phyloP scores from a whole-genome alignment of 805 yeast genomes.

The Metschnikowia chrysomelidarum region DNA sequence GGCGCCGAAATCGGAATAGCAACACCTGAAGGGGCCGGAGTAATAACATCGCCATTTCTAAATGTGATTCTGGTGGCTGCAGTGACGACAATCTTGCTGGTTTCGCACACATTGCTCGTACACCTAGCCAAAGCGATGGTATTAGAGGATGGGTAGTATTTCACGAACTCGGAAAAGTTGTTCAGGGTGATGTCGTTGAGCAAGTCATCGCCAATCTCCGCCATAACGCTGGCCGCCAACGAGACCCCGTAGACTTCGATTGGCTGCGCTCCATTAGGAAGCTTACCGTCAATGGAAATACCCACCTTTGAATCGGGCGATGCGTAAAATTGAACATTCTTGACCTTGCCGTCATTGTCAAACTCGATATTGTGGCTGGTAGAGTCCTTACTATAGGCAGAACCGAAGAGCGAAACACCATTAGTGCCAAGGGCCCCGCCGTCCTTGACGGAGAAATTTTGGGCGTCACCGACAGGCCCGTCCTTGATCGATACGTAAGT shows the following conservation, averaged over 20 bases:
- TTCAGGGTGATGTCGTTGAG: constrained; percentile 29
- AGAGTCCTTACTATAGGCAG: constrained; percentile 3
- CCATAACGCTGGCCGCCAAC: background rate
- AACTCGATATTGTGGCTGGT: constrained; percentile 9
- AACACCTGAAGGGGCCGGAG: too few species aligned
- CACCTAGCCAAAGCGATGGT: too few species aligned
- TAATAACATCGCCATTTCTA: too few species aligned
- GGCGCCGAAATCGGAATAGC: background rate
- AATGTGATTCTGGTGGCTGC: constrained; percentile 7
- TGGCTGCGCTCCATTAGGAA: constrained; percentile 8
- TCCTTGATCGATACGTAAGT: constrained; percentile 4
- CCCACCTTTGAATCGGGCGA: constrained; percentile 8
- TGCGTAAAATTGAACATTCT: constrained; percentile 8
- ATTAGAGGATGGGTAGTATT: too few species aligned
- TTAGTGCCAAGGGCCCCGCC: constrained; percentile 10
- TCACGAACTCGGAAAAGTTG: too few species aligned
- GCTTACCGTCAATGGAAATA: constrained; percentile 6
- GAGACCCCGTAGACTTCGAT: constrained; percentile 5
- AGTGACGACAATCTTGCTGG: constrained; percentile 2
- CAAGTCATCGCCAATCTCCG: constrained; percentile 1
- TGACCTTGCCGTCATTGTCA: constrained; percentile 8
- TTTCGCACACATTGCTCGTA: constrained; percentile 3
- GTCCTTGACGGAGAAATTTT: constrained; percentile 3
- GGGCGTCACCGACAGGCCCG: constrained; percentile 1
- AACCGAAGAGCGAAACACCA: constrained; percentile 8